Conservation (phyloP, 352 stramenopile genomes). For the Aphanomyces astaci region DNA sequence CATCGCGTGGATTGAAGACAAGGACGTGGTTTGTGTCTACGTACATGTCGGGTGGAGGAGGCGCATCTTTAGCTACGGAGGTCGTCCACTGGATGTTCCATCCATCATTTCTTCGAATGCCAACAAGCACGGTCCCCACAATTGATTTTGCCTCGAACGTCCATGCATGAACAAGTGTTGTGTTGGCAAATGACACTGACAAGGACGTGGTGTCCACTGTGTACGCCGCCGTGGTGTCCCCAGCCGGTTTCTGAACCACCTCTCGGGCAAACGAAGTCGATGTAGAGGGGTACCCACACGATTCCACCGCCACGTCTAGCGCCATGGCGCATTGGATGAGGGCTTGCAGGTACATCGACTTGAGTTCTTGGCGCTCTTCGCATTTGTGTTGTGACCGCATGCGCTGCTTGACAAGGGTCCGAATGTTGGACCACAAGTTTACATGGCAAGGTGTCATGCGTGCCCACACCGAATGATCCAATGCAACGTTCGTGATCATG, state of each 20-base stretch:
- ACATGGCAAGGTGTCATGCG: slow-evolving; percentile 33
- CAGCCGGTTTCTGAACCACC: background rate
- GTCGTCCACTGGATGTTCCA: background rate
- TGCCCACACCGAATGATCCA: slow-evolving; percentile 34
- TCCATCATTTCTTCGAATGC: background rate
- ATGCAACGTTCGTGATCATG: slow-evolving; percentile 36
- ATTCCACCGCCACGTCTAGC: slow-evolving; percentile 53
- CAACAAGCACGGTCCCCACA: background rate
- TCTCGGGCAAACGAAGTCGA: slow-evolving; percentile 25
- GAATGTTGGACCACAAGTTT: slow-evolving; percentile 28
- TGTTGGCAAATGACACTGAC: background rate
- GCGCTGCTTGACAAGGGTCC: slow-evolving; percentile 37
- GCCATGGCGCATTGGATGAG: slow-evolving; percentile 51
- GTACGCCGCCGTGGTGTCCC: background rate
- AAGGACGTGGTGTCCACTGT: background rate
- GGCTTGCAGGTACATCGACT: slow-evolving; percentile 52
- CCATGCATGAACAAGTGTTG: background rate
- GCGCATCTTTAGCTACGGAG: background rate
- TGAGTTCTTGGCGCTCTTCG: slow-evolving; percentile 44
- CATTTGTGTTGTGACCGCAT: slow-evolving; percentile 41
- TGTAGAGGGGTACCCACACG: slow-evolving; percentile 13
- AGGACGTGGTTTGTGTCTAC: background rate
- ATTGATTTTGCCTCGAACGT: background rate
- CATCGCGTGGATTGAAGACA: background rate
- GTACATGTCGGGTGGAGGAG: background rate